A percentile compares a stretch with the other conserved stretches of the same genome.
Evolutionary conservation across 441 rosid genomes (phyloP).

Genomic region (Kokia cookei): DNA sequence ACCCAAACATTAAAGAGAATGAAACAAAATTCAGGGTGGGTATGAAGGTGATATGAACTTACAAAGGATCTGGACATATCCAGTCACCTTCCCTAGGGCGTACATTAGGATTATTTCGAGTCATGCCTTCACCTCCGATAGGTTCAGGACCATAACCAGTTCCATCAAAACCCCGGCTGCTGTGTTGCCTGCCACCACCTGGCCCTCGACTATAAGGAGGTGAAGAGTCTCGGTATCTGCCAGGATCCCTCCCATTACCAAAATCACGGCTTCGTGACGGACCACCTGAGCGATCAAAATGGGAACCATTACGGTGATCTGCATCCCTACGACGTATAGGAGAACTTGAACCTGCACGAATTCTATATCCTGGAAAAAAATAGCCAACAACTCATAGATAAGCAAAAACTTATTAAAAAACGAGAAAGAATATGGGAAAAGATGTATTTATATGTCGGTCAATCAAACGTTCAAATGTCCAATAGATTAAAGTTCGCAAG

Average conservation of each 20-base stretch:
- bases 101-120: slow-evolving; percentile 64
- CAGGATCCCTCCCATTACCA: slow-evolving; percentile 53
- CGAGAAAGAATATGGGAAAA: background rate
- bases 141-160: slow-evolving; percentile 56
- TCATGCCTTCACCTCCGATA: slow-evolving; percentile 40
- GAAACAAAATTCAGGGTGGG: background rate
- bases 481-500: background rate
- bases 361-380: slow-evolving; percentile 62
- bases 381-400: slow-evolving; percentile 20
- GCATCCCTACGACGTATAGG: slow-evolving; percentile 53
- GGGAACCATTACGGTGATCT: slow-evolving; percentile 48
- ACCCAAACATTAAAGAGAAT: too few species aligned
- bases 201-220: slow-evolving; percentile 63
- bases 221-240: slow-evolving; percentile 64
- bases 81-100: slow-evolving; percentile 29
- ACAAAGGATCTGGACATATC: slow-evolving; percentile 66
- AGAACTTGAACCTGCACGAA: slow-evolving; percentile 71
- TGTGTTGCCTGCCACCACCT: slow-evolving; percentile 48
- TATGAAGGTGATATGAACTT: slow-evolving; percentile 22
- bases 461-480: background rate
- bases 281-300: slow-evolving; percentile 50
- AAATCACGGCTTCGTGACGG: slow-evolving; percentile 47
- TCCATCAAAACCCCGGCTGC: slow-evolving; percentile 56
- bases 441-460: background rate
- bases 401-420: slow-evolving; percentile 8